Conservation (phyloP, 2,329 filamentous ascomycete genomes). For the Ophiostoma triangulosporum region DNA sequence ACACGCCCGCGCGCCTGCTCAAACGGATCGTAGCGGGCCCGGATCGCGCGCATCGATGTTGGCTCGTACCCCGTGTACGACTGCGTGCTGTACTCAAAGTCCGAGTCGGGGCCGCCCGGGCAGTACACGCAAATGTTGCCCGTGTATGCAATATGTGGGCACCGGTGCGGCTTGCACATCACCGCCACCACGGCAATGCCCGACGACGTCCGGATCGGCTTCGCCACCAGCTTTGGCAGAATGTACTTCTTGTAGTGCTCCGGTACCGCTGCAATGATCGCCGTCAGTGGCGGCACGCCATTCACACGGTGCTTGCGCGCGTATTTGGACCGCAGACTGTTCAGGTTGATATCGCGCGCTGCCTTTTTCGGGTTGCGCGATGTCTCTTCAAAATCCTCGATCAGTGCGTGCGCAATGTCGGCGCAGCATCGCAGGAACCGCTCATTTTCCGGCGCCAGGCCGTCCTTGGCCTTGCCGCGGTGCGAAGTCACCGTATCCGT, state of each 20-base stretch:
- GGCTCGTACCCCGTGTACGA: constrained; percentile 98
- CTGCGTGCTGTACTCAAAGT: constrained; percentile 98
- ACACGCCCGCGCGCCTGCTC: constrained; percentile 93
- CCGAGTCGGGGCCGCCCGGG: constrained; percentile 90
- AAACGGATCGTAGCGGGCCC: constrained; percentile 92
- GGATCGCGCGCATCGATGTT: constrained; percentile 95
- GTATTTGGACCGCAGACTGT: constrained; percentile 71
- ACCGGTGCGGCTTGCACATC: constrained; percentile 98
- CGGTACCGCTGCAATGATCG: constrained; percentile 96
- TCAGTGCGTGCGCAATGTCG: constrained; percentile 84
- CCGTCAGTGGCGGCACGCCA: constrained; percentile 80
- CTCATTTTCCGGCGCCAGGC: constrained; percentile 79
- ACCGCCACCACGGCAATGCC: constrained; percentile 97
- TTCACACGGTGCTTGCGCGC: constrained; percentile 85
- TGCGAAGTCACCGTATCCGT: constrained; percentile 44
- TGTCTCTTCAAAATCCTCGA: constrained; percentile 76
- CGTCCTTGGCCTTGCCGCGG: constrained; percentile 39
- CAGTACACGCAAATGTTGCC: constrained; percentile 99
- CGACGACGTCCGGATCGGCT: constrained; percentile 63
- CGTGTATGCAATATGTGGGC: constrained; percentile 94
- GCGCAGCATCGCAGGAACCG: constrained; percentile 88
- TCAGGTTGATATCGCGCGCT: constrained; percentile 83
- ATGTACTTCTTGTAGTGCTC: constrained; percentile 99
- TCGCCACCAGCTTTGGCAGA: constrained; percentile 86
- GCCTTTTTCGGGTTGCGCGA: constrained; percentile 58